Percentiles rank a stretch among this genome's conserved stretches.
phyloP scores from a whole-genome alignment of 2,329 filamentous ascomycete genomes.

The Thielaviopsis euricoi region DNA sequence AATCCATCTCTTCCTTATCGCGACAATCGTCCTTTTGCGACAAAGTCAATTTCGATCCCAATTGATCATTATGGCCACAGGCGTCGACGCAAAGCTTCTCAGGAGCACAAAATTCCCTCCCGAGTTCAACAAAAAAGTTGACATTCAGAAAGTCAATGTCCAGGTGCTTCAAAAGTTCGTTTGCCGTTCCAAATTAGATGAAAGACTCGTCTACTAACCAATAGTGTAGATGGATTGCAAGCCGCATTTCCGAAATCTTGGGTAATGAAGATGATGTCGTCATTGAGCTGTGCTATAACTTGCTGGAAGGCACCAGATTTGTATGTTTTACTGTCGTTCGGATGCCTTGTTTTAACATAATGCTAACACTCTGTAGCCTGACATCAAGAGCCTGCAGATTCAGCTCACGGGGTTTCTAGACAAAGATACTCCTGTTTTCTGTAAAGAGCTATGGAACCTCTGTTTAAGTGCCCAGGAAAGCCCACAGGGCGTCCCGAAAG shows the following conservation, averaged over 20 bases:
- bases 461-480: conserved; percentile 80
- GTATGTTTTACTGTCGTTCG: conserved; percentile 33
- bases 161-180: conserved; percentile 93
- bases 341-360: conserved; percentile 5
- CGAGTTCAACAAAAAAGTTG: conserved; percentile 89
- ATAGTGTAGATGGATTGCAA: conserved; percentile 68
- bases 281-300: conserved; percentile 62
- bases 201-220: background rate
- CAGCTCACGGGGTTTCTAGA: conserved; percentile 90
- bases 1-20: no score
- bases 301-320: conserved; percentile 57
- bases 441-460: conserved; percentile 84
- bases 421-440: conserved; percentile 76
- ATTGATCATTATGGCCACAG: conserved; percentile 51
- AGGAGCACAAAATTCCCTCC: conserved; percentile 85
- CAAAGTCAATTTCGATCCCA: no score
- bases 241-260: conserved; percentile 71
- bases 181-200: background rate
- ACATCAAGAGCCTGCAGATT: conserved; percentile 91
- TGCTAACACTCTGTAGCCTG: conserved; percentile 42
- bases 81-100: conserved; percentile 76
- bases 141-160: conserved; percentile 92
- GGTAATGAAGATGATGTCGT: conserved; percentile 93
- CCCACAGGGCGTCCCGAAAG: conserved; percentile 81
- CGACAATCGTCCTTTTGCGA: no score